Conservation (phyloP, 805 yeast species). For the Tetrapisispora phaffii region DNA sequence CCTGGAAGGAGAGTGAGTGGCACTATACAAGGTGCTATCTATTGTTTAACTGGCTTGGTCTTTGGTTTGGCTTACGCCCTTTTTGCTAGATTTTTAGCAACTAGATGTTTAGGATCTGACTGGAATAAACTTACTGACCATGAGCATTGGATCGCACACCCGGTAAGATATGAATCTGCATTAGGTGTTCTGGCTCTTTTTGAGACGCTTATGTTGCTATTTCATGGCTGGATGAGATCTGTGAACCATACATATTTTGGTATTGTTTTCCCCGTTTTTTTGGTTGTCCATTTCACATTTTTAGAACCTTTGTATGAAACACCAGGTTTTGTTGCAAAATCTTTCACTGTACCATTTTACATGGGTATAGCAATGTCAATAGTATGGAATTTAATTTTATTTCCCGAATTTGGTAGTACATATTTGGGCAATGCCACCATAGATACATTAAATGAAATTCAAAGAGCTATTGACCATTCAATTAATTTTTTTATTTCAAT, state of each 20-base stretch:
- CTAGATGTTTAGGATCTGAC: conserved; percentile 27
- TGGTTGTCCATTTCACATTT: conserved; percentile 42
- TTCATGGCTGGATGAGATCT: conserved; percentile 43
- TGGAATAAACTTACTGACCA: conserved; percentile 25
- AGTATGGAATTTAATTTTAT: conserved; percentile 35
- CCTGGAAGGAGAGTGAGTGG: conserved; percentile 43
- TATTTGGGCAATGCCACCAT: conserved; percentile 37
- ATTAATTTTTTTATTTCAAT: conserved; percentile 32
- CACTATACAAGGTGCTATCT: conserved; percentile 35
- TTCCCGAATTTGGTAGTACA: conserved; percentile 45
- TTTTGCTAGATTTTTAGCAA: conserved; percentile 35
- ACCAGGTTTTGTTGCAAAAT: conserved; percentile 28
- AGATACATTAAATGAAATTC: conserved; percentile 33
- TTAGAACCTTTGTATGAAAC: conserved; percentile 28
- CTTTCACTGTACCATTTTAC: conserved; percentile 36
- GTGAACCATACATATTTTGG: conserved; percentile 38
- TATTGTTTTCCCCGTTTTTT: conserved; percentile 38
- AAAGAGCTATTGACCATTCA: conserved; percentile 31
- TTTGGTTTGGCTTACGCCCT: conserved; percentile 36
- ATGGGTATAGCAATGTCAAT: conserved; percentile 37
- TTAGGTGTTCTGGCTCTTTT: conserved; percentile 36
- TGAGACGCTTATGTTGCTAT: conserved; percentile 38
- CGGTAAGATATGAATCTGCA: conserved; percentile 30
- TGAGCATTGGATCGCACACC: conserved; percentile 25
- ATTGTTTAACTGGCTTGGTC: conserved; percentile 34